Base-by-base conservation (phyloP, 345 rosid species). In the Dipteronia sinensis region DNA sequence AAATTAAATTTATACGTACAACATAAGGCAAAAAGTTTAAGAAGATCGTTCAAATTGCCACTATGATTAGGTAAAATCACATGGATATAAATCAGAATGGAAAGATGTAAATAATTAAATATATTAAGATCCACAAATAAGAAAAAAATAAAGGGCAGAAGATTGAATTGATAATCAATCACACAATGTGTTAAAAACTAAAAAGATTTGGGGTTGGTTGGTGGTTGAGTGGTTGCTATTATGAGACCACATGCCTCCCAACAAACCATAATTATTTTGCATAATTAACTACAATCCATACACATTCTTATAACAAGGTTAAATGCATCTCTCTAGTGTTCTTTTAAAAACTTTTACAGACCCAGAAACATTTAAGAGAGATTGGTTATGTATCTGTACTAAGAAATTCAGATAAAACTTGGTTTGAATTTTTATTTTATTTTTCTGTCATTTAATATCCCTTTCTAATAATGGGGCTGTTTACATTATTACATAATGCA, bases 141-240 rank as follows among this genome's bases (percentile, higher is more conserved):
- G 31, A 40, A 79, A 67, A 67, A 42, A 38, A 38, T 3, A 42
- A 42, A 42, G 0, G 29, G 20, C 6, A 31, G 63, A 53, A 42
- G 56, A 42, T 42, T 59, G 55, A 44, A 34, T 34, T 34, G 38
- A 34, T 34, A 34, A 34, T 31, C 34, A 65, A 42, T 59, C 69
- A 46, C 44, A 46, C 44, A 25, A 58, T 49, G 49, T 67, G 74
- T 65, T 61, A 27, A 49, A 70, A 76, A 61, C 66, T 72, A 72
- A 63, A 62, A 67, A 47, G 58, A 38, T 78, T 79, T 62, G 55
- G 56, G 25, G 9, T 23, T 40, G 74, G 72, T 75, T 72, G 89
- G 83, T 72, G 56, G 85, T 79, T 86, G 77, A 82, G 81, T 79
- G 79, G 82, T 75, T 79, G 69, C 70, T 77, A 83, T 86, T 81